phyloP scores from a whole-genome alignment of 257 asterid species.

The Lycium ferocissimum region DNA sequence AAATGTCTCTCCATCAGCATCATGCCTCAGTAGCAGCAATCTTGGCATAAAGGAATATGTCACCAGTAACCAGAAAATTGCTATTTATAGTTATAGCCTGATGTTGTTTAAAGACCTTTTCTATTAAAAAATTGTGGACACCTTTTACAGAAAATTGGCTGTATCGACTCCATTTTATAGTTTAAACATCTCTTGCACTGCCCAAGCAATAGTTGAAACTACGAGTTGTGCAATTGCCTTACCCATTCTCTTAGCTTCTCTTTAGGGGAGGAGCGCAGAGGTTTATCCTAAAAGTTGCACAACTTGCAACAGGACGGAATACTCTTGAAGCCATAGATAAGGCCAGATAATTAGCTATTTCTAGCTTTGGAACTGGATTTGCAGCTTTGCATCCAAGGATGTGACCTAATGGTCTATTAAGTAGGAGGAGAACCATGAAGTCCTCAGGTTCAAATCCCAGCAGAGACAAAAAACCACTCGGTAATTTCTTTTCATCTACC shows the following conservation, averaged over 20 bases:
- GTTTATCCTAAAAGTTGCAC: not conserved
- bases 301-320: not conserved
- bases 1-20: not conserved
- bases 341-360: not conserved
- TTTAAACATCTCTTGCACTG: not conserved
- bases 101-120: not conserved
- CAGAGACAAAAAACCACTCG: not conserved
- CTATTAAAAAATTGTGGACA: not conserved
- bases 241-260: not conserved
- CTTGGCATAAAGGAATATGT: not conserved
- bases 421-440: not conserved
- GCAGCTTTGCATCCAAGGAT: not conserved
- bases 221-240: not conserved
- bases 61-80: not conserved
- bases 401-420: not conserved
- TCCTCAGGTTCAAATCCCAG: not conserved
- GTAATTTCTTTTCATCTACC: not conserved
- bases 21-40: not conserved
- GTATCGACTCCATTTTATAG: not conserved
- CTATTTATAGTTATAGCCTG: conserved; percentile 10
- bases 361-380: conserved; percentile 9
- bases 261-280: not conserved
- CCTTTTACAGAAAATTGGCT: not conserved
- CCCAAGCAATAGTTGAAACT: not conserved
- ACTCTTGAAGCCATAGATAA: not conserved